Evolutionary conservation across 2,329 filamentous ascomycete genomes (phyloP).

Genomic region (Parascedosporium putredinis): DNA sequence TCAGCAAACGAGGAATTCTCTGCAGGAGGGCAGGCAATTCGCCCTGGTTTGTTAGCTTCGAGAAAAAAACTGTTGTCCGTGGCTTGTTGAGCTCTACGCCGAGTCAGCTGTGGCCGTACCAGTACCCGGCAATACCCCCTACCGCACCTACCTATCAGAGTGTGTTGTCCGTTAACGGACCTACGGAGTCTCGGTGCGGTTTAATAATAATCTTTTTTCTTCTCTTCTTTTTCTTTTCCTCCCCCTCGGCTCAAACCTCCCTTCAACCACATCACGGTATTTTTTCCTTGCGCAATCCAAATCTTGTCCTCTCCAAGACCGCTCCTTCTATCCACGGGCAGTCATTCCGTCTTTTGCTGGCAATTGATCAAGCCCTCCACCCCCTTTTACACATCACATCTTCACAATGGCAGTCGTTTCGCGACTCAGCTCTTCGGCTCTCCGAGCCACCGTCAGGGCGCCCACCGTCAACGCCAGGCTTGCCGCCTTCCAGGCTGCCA

Average conservation of each 20-base stretch:
- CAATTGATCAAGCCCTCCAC: constrained; percentile 9
- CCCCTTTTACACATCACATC: constrained; percentile 12
- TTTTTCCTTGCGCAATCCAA: constrained; percentile 16
- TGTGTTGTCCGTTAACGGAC: constrained; percentile 2
- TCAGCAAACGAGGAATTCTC: background rate
- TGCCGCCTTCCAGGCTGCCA: constrained; percentile 69
- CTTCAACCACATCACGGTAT: constrained; percentile 10
- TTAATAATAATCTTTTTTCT: constrained; percentile 20
- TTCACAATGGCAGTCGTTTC: constrained; percentile 71
- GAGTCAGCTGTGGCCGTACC: background rate
- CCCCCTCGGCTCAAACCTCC: constrained; percentile 14
- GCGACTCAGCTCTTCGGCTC: constrained; percentile 69
- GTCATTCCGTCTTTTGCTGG: constrained; percentile 1
- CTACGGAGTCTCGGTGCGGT: constrained; percentile 3
- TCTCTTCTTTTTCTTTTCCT: constrained; percentile 24
- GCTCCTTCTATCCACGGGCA: background rate
- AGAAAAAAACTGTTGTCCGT: too few relatives aligned
- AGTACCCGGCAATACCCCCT: constrained; percentile 7
- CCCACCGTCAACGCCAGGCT: constrained; percentile 58
- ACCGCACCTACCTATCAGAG: background rate
- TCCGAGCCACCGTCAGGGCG: constrained; percentile 64
- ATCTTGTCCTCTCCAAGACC: constrained; percentile 12
- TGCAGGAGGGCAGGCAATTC: background rate
- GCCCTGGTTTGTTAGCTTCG: too few relatives aligned
- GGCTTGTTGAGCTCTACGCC: background rate